phyloP scores from a whole-genome alignment of 192 early-diverging fungal genomes.

The Coemansia sp. region DNA sequence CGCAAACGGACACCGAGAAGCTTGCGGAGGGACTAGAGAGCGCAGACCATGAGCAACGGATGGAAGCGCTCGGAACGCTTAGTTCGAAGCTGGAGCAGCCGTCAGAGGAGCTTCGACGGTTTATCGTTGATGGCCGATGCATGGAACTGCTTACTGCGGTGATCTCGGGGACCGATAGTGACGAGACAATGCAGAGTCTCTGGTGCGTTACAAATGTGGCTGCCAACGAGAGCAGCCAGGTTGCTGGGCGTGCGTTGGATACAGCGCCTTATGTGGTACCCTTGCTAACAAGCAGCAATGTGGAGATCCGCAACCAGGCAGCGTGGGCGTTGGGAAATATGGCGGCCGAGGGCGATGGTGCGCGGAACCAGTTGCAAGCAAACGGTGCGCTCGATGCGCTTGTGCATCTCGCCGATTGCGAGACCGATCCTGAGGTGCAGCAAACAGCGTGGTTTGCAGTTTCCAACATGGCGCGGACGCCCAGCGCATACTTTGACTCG shows the following conservation, averaged over 20 bases:
- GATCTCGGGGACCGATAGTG: slow-evolving; percentile 51
- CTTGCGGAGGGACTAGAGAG: slow-evolving; percentile 38
- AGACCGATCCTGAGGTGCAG: slow-evolving; percentile 53
- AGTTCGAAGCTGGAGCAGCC: slow-evolving; percentile 55
- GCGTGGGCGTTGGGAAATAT: slow-evolving; percentile 94
- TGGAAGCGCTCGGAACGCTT: slow-evolving; percentile 46
- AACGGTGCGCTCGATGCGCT: slow-evolving; percentile 76
- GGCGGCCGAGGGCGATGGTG: slow-evolving; percentile 79
- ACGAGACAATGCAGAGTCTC: slow-evolving; percentile 58
- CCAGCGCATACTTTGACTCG: slow-evolving; percentile 57
- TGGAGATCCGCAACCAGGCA: slow-evolving; percentile 80
- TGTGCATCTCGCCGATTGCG: slow-evolving; percentile 67
- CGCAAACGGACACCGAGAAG: slow-evolving; percentile 20
- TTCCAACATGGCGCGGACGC: slow-evolving; percentile 67
- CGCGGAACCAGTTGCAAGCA: slow-evolving; percentile 71
- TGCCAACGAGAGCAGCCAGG: slow-evolving; percentile 20
- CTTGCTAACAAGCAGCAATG: slow-evolving; percentile 50
- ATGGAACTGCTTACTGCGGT: slow-evolving; percentile 44
- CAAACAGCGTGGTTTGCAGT: slow-evolving; percentile 75
- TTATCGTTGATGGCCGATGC: slow-evolving; percentile 46
- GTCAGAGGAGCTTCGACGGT: slow-evolving; percentile 50
- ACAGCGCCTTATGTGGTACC: slow-evolving; percentile 56
- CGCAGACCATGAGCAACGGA: slow-evolving; percentile 19
- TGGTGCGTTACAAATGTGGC: slow-evolving; percentile 67
- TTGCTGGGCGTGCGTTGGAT: slow-evolving; percentile 37